Evolutionary conservation across 2,329 filamentous ascomycete genomes (phyloP), one percentile per base, ranked within the genome.

Genomic region (Diaporthe citrichinensis): DNA sequence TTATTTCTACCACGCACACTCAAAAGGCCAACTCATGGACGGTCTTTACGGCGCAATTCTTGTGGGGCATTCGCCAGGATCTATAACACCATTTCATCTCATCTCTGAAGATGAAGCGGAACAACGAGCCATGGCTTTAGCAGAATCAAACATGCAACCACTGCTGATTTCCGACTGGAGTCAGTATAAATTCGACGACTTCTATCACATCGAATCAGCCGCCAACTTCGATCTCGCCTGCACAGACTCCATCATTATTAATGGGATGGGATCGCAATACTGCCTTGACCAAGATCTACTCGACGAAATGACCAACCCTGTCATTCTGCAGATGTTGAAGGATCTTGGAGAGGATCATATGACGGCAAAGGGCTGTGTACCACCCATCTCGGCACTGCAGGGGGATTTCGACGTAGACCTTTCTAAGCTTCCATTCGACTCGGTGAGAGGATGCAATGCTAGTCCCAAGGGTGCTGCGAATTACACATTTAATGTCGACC

Each of bases 221-320:
- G 57, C 57, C 57, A 61, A 61, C 34, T 61, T 61, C 34, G 57
- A 61, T 41, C 57, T 61, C 34, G 57, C 57, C 34, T 61, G 57
- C 57, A 61, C 57, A 25, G 57, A 61, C 20, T 61, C 57, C 57
- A 61, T 61, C 57, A 61, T 61, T 23, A 41, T 61, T 34, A 61
- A 61, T n/a, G 57, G 57, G 20, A n/a, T 61, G 57, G 57, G 57
- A 25, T 61, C 57, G 23, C 57, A 55, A 31, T 55, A 55, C 14
- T 55, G 51, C 51, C 25, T 55, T 15, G 51, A 28, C 51, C 12
- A 25, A 55, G n/a, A 55, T 15, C 17, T 6, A 31, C 51, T 55
- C n/a, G 51, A 55, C n/a, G 51, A 55, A 28, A 55, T 55, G 51
- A 55, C 51, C 51, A 55, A 55, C 10, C 51, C 51, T 28, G 31